Conservation (phyloP, 139 green algal species). For the Raphidocelis subcapitata region DNA sequence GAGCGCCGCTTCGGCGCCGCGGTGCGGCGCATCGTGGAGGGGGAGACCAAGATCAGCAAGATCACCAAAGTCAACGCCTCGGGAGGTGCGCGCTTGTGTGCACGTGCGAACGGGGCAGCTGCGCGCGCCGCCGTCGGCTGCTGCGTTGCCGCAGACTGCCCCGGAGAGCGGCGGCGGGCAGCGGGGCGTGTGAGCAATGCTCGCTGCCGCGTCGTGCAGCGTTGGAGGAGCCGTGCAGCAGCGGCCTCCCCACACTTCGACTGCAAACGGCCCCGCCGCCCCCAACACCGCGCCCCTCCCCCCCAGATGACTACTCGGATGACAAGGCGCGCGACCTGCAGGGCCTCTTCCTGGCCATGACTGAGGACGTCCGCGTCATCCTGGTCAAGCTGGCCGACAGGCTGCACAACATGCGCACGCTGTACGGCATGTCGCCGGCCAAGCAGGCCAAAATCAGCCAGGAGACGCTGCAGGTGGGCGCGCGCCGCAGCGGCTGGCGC, state of each 20-base stretch:
- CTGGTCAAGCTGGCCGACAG: conserved; percentile 93
- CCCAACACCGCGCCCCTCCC: too few species aligned
- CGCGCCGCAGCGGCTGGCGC: neutral
- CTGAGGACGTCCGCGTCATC: conserved; percentile 87
- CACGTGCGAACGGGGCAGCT: too few species aligned
- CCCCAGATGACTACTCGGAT: neutral
- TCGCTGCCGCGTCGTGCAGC: too few species aligned
- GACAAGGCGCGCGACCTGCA: conserved; percentile 70
- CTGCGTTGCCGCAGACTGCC: too few species aligned
- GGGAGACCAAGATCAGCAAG: conserved; percentile 87
- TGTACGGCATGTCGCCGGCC: conserved; percentile 71
- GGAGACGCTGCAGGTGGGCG: conserved; percentile 64
- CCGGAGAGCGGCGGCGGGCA: too few species aligned
- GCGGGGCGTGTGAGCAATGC: too few species aligned
- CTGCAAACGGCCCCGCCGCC: too few species aligned
- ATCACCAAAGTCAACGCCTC: neutral
- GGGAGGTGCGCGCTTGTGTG: neutral
- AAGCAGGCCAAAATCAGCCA: conserved; percentile 81
- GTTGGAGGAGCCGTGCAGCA: too few species aligned
- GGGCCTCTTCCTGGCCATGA: conserved; percentile 92
- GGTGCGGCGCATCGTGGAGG: conserved; percentile 86
- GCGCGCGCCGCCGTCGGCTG: too few species aligned
- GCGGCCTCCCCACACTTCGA: too few species aligned
- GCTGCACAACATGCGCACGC: conserved; percentile 96
- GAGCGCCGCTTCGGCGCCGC: conserved; percentile 63